These are phyloP conservation scores for Inosperma sp. DNA, from an alignment of 768 basidiomycete species.

Conservation along the genomic window DNA sequence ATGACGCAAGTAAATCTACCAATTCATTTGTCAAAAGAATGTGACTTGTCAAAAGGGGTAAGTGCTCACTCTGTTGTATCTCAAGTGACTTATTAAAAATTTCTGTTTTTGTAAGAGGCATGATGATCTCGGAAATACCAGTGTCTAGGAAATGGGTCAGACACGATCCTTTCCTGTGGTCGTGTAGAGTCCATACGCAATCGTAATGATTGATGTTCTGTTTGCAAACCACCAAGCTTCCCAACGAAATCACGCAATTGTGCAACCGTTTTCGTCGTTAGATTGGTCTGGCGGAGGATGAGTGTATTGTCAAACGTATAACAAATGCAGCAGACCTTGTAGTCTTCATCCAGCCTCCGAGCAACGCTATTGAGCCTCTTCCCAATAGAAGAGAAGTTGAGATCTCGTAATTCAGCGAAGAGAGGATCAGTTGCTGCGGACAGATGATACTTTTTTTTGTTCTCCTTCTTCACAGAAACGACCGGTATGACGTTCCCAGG, in stretches of 20 bases:
- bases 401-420: slow-evolving; percentile 77
- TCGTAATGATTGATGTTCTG: slow-evolving; percentile 83
- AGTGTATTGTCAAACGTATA: slow-evolving; percentile 7
- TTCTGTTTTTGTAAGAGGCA: slow-evolving; percentile 79
- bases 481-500: slow-evolving; percentile 39
- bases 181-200: slow-evolving; percentile 58
- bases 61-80: slow-evolving; percentile 83
- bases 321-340: slow-evolving; percentile 54
- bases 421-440: slow-evolving; percentile 75
- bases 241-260: slow-evolving; percentile 95
- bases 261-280: slow-evolving; percentile 85
- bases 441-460: slow-evolving; percentile 86
- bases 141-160: slow-evolving; percentile 57
- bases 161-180: neutral
- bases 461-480: slow-evolving; percentile 61
- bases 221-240: slow-evolving; percentile 86
- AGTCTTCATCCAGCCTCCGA: slow-evolving; percentile 83
- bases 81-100: slow-evolving; percentile 89
- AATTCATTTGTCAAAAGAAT: slow-evolving; percentile 1
- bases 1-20: slow-evolving; percentile 89
- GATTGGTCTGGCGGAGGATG: slow-evolving; percentile 46
- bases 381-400: slow-evolving; percentile 90
- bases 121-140: slow-evolving; percentile 86
- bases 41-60: neutral
- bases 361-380: slow-evolving; percentile 77